These are phyloP conservation scores for Candida nitratophila DNA, from an alignment of 805 yeast genomes.

Conservation along the genomic window DNA sequence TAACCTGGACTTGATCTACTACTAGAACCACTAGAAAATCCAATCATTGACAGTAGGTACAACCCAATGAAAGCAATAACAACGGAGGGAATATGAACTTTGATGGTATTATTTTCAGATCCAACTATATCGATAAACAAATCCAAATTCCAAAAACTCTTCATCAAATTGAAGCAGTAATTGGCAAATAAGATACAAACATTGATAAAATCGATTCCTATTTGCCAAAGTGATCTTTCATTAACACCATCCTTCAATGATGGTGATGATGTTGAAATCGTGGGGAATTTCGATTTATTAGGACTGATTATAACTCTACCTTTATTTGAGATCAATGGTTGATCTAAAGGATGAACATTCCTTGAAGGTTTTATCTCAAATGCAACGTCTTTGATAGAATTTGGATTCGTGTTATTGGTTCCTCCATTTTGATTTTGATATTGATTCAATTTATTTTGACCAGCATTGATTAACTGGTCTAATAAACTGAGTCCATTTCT, in stretches of 20 bases:
- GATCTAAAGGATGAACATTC: constrained; percentile 25
- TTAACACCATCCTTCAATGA: background rate
- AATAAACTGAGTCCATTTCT: background rate
- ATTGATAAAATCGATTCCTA: constrained; percentile 8
- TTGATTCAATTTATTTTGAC: background rate
- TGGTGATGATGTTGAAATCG: too few species aligned
- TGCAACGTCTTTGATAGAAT: constrained; percentile 18
- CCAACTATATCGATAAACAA: constrained; percentile 17
- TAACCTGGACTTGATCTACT: background rate
- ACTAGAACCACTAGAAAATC: constrained; percentile 7
- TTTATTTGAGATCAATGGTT: constrained; percentile 10
- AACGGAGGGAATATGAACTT: constrained; percentile 22
- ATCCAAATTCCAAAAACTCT: constrained; percentile 20
- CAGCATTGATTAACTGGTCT: background rate
- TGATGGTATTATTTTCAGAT: constrained; percentile 13
- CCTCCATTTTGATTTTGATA: background rate
- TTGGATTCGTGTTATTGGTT: too few species aligned
- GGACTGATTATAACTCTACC: background rate
- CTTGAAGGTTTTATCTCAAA: constrained; percentile 17
- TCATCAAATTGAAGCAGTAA: constrained; percentile 3
- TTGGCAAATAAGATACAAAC: constrained; percentile 5
- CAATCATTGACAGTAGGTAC: constrained; percentile 6
- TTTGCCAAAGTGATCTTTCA: background rate
- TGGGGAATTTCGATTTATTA: background rate
- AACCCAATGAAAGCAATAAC: constrained; percentile 6